Base-by-base conservation (phyloP, 2,329 filamentous ascomycete genomes). In the Neophaeococcomyces aloes region DNA sequence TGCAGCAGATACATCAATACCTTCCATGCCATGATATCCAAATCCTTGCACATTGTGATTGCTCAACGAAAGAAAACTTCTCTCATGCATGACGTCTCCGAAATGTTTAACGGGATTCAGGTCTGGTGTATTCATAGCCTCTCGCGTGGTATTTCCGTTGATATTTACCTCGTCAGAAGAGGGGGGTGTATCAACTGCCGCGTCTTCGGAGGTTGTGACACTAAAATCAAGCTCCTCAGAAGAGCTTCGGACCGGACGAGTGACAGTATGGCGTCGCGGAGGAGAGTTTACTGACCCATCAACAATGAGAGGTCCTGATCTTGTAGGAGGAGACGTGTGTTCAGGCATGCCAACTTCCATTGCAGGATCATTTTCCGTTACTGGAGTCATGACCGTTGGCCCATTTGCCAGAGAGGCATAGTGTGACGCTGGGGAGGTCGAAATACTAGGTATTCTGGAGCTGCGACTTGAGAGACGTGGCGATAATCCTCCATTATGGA, bases 251-350 rank as follows among this genome's bases (percentile, higher is more conserved):
- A 19, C 58, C 21, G 61, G 61, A 18, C 54, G 55, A 49, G 57
- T 63, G 2, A 54, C 58, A 25, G 62, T 61, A 23, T 67, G 60
- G 11, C 43, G 44, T 21, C 50, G 46, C 11, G 47, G 47, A 10
- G 52, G 52, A 8, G 52, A 54, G 29, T 52, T 49, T 33, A 54
- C 38, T 7, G 67, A 69, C 5, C 68, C 68, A 55, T 71, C 67
- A 4, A 70, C 63, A 29, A 70, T 68, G 45, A 70, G 50, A 21
- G 67, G 67, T 7, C 66, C 67, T 7, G 35, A 23, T 29, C 61
- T 57, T 45, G 60, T 25, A 7, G 50, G 37, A 5, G 41, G 19
- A 21, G 47, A 32, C 18, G 30, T 47, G 15, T 47, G 31, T 15
- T 46, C 15, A n/a, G 21, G 3, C 6, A 27, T 4, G 15, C 38